Percentiles rank a stretch among this genome's conserved stretches.
phyloP scores from a whole-genome alignment of 2,329 filamentous ascomycete species.

The Xylariaceae sp. region DNA sequence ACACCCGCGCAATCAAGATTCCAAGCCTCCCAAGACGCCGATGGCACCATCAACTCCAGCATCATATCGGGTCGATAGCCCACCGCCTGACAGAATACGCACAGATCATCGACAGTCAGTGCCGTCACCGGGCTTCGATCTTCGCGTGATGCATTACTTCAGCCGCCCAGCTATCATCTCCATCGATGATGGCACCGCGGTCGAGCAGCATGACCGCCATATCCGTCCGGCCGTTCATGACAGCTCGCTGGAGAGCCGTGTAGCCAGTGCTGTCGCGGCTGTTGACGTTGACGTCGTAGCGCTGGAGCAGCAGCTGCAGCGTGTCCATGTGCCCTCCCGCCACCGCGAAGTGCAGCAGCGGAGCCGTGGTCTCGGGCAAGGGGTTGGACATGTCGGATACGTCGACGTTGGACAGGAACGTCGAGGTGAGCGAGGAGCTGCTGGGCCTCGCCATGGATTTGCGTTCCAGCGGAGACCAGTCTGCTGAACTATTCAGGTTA shows the following conservation, averaged over 20 bases:
- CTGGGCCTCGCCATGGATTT: constrained; percentile 14
- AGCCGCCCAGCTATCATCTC: constrained; percentile 9
- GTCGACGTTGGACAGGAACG: constrained; percentile 8
- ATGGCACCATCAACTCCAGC: no score
- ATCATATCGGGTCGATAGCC: no score
- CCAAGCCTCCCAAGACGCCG: no score
- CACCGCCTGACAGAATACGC: no score
- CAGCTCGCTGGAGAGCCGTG: constrained; percentile 28
- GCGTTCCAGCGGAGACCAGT: constrained; percentile 21
- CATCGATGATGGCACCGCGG: constrained; percentile 24
- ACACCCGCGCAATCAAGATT: no score
- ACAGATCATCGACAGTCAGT: no score
- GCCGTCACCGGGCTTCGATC: background rate
- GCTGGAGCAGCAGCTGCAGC: constrained; percentile 24
- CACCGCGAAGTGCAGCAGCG: constrained; percentile 29
- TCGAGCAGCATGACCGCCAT: constrained; percentile 29
- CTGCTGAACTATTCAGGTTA: constrained; percentile 19
- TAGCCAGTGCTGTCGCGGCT: constrained; percentile 25
- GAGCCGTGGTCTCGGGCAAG: constrained; percentile 26
- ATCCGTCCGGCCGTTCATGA: constrained; percentile 27
- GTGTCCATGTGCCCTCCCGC: constrained; percentile 27
- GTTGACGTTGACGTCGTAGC: constrained; percentile 26
- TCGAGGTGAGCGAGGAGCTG: constrained; percentile 20
- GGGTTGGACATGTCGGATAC: constrained; percentile 7
- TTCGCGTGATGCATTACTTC: background rate